Evolutionary conservation across 2,329 filamentous ascomycete species (phyloP), one percentile per base, ranked within the genome.

Genomic region (Aureobasidium zeae): DNA sequence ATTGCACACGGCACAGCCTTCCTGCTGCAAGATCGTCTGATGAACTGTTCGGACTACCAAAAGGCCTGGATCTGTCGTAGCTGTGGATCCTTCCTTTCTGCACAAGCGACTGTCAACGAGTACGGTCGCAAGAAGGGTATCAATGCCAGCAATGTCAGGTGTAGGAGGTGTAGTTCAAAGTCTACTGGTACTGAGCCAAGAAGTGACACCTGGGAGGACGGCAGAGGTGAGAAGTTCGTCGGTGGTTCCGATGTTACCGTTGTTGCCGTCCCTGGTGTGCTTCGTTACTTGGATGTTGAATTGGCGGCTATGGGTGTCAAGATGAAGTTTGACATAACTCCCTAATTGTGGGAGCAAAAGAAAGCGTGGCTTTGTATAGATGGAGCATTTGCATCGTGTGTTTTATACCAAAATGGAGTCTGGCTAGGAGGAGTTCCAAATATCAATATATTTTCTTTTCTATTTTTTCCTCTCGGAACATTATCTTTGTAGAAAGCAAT

Each of bases 41-140:
- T 98, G 71, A 96, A 98, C 70, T 98, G 91, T 67, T 94, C 86
- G 41, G 91, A 98, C 64, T 93, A 94, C 62, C 79, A 82, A 20
- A 81, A 82, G 50, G 81, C 87, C 1, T 94, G 88, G 79, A 80
- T 96, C 52, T 98, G 91, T 64, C 81, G 86, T 45, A 70, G 69
- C 24, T 98, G 91, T 62, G 91, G 91, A 38, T 88, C 82, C 7
- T 98, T 98, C 72, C 65, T 96, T 51, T 86, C 84, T 0, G 86
- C 86, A 9, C 85, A 93, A 62, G 83, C 85, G 1, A 85, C 81
- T 0, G 81, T 87, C 17, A 60, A 55, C 45, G 63, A 64, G 38
- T 67, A 63, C 46, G 53, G 52, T 5, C 39, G 54, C 41, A 46
- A 52, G 25, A 58, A 57, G 43, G 55, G 49, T 32, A 56, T 53